Conservation (phyloP, 495 filamentous ascomycete genomes). For the Ramalina peruviana region DNA sequence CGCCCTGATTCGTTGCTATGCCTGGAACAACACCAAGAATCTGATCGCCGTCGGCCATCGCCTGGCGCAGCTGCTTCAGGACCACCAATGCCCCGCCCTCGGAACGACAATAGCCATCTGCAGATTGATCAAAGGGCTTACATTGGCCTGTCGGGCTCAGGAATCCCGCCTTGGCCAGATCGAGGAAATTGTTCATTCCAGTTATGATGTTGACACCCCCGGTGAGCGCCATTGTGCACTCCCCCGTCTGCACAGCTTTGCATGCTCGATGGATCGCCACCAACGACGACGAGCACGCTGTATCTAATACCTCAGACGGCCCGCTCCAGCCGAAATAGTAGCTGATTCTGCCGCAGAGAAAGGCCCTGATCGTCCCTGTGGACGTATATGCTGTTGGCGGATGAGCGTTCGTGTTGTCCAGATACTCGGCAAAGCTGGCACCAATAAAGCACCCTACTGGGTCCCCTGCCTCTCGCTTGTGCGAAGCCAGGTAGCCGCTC, state of each 20-base stretch:
- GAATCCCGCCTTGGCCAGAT: conserved; percentile 27
- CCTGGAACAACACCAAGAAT: conserved; percentile 47
- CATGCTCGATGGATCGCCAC: conserved; percentile 20
- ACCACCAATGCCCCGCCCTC: conserved; percentile 26
- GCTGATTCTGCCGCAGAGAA: conserved; percentile 21
- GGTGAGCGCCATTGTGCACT: conserved; percentile 25
- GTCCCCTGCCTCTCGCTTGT: conserved; percentile 1
- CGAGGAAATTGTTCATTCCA: conserved; percentile 12
- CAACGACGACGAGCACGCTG: conserved; percentile 24
- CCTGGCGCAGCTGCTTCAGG: conserved; percentile 43
- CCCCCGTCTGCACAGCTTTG: conserved; percentile 19
- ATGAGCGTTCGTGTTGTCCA: conserved; percentile 17
- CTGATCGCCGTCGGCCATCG: conserved; percentile 44
- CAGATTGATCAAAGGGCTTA: conserved; percentile 40
- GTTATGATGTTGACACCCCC: conserved; percentile 26
- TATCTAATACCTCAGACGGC: conserved; percentile 22
- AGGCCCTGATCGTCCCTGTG: conserved; percentile 14
- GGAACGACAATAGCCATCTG: conserved; percentile 26
- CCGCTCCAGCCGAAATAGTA: conserved; percentile 30
- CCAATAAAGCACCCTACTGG: conserved; percentile 12
- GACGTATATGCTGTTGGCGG: conserved; percentile 10
- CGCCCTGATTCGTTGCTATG: conserved; percentile 39
- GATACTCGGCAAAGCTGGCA: conserved; percentile 16
- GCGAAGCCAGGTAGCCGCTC: conserved; percentile 24
- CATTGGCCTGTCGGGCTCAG: conserved; percentile 39